A percentile compares a stretch with the other conserved stretches of the same genome.
phyloP scores from a whole-genome alignment of 768 basidiomycete species.

The Tylopilus sp. region DNA sequence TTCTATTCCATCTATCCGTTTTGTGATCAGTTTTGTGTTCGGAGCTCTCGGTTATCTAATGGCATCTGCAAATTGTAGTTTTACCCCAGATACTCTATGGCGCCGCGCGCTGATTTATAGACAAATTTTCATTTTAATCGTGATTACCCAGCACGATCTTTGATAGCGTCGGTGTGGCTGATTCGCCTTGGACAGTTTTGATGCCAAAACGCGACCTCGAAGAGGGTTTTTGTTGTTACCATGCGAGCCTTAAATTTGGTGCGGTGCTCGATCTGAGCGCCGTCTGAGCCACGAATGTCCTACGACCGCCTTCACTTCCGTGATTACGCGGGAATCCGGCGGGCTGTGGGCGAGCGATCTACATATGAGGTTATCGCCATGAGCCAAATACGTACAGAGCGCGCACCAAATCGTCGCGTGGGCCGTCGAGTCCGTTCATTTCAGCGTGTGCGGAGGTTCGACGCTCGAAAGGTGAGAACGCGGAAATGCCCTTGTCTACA shows the following conservation, averaged over 20 bases:
- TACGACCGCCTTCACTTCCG: slow-evolving; percentile 23
- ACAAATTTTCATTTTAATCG: slow-evolving; percentile 3
- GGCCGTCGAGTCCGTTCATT: slow-evolving; percentile 27
- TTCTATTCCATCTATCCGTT: slow-evolving; percentile 16
- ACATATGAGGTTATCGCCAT: slow-evolving; percentile 18
- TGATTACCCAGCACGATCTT: slow-evolving; percentile 4
- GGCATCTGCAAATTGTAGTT: slow-evolving; percentile 10
- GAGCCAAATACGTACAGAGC: slow-evolving; percentile 17
- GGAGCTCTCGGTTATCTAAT: slow-evolving; percentile 7
- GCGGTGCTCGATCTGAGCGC: slow-evolving; percentile 5
- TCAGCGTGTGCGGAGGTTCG: slow-evolving; percentile 25
- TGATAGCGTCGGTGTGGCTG: background rate
- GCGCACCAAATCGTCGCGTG: slow-evolving; percentile 15
- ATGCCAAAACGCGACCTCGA: background rate
- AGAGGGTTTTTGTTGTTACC: background rate
- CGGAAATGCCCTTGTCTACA: slow-evolving; percentile 26
- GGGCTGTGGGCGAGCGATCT: slow-evolving; percentile 17
- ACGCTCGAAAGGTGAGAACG: slow-evolving; percentile 26
- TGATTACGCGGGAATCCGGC: slow-evolving; percentile 24
- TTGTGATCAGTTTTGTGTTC: slow-evolving; percentile 3
- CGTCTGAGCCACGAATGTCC: slow-evolving; percentile 1
- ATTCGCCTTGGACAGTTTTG: background rate
- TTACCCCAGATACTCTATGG: slow-evolving; percentile 4
- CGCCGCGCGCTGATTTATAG: slow-evolving; percentile 16
- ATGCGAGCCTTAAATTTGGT: background rate